Evolutionary conservation across 225 moss, liverwort and hornwort species (phyloP).

Genomic region (Climacium dendroides): DNA sequence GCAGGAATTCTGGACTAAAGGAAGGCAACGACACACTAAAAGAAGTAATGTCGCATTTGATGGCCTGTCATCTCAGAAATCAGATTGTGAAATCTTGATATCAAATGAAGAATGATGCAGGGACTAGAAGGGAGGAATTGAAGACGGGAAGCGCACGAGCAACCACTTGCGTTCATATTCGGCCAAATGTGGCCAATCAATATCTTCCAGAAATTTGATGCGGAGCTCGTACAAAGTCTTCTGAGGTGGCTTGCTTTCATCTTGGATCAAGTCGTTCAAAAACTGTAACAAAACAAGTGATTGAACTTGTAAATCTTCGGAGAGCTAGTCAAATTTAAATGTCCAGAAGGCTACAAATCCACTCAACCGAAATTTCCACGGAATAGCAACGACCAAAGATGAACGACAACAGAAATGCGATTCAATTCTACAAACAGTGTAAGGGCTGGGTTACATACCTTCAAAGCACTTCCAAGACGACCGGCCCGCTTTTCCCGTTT

Average conservation of each 20-base stretch:
- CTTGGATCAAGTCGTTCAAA: constrained; percentile 82
- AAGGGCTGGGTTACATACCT: constrained; percentile 23
- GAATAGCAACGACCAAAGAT: background rate
- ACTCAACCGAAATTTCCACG: background rate
- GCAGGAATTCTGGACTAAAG: background rate
- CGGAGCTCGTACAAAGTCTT: constrained; percentile 67
- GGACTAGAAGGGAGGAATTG: constrained; percentile 56
- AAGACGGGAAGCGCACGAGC: constrained; percentile 56
- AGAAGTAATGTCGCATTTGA: background rate
- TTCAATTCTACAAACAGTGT: background rate
- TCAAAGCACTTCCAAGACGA: constrained; percentile 71
- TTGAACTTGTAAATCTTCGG: background rate
- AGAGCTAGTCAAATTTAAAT: background rate
- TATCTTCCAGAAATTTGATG: constrained; percentile 50
- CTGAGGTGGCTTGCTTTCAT: constrained; percentile 89
- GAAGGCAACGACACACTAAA: background rate
- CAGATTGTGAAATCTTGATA: background rate
- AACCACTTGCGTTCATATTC: constrained; percentile 78
- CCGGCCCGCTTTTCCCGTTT: constrained; percentile 76
- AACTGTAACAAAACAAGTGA: constrained; percentile 27
- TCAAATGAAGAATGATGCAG: background rate
- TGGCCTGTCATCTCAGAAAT: background rate
- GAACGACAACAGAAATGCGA: background rate
- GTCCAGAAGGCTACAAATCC: background rate
- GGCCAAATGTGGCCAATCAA: constrained; percentile 80